Percentiles rank a stretch among this genome's conserved stretches.
Conservation (phyloP, 2,329 filamentous ascomycete genomes). For the Xenoacremonium recifei region DNA sequence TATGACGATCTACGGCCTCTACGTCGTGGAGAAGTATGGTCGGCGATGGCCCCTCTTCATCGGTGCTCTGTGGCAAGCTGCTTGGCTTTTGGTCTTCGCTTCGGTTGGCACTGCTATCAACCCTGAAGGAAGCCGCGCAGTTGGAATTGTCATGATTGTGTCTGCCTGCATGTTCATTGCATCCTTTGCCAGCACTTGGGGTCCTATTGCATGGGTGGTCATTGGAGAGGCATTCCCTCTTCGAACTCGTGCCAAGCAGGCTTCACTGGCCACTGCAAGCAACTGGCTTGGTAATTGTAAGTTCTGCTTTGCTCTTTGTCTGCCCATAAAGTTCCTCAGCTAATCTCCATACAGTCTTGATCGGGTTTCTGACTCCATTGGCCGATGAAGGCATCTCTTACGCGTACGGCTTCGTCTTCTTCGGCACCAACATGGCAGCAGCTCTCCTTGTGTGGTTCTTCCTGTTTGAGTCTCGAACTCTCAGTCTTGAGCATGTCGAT, state of each 20-base stretch:
- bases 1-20: slow-evolving; percentile 66
- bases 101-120: slow-evolving; percentile 49
- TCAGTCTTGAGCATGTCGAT: slow-evolving; percentile 71
- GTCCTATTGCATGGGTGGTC: slow-evolving; percentile 67
- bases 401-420: slow-evolving; percentile 65
- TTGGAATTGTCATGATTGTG: slow-evolving; percentile 69
- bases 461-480: slow-evolving; percentile 62
- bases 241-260: slow-evolving; percentile 53
- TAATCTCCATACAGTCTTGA: slow-evolving; percentile 44
- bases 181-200: slow-evolving; percentile 69
- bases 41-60: slow-evolving; percentile 66
- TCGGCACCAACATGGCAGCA: slow-evolving; percentile 58
- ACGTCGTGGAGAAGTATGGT: slow-evolving; percentile 65
- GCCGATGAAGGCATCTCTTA: slow-evolving; percentile 62
- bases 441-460: slow-evolving; percentile 66
- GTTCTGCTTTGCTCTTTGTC: slow-evolving; percentile 3
- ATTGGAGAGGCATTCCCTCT: slow-evolving; percentile 65
- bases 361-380: slow-evolving; percentile 67
- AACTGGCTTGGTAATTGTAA: slow-evolving; percentile 61
- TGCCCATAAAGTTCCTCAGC: not conserved
- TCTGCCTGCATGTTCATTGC: slow-evolving; percentile 74
- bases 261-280: slow-evolving; percentile 51
- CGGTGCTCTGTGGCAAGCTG: slow-evolving; percentile 66
- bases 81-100: slow-evolving; percentile 65
- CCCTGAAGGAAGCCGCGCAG: slow-evolving; percentile 41